Base-by-base conservation (phyloP, 768 basidiomycete species). In the Agrocybe praecox region DNA sequence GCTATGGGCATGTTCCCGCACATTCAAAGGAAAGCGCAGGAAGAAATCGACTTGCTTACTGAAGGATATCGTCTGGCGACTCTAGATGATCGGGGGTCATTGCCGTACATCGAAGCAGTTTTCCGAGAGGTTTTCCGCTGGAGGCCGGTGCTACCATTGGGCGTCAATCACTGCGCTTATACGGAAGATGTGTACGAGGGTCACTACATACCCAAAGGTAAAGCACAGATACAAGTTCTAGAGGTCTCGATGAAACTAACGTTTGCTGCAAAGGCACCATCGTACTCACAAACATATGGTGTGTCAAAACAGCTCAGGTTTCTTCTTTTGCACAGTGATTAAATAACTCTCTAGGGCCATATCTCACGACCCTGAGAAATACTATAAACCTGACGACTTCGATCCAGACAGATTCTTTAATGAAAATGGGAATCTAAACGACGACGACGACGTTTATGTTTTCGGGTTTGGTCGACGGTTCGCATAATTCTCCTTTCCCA, bases 1-100 rank as follows among this genome's bases (percentile, higher is more conserved):
- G 66, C 67, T 7, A 67, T 74, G 69, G 46, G 65, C 2, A 48
- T 60, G 12, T 56, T 68, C 57, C 73, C 73, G 0, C 65, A 73
- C 1, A 62, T 64, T 0, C 71, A 72, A 56, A 61, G 42, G 36
- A 70, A 68, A 45, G 73, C 69, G 2, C 74, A 72, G 52, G 56
- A 53, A 5, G 74, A 74, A 54, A 59, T 75, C 17, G 71, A 74
- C 52, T 29, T 53, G 0, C 60, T 73, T 14, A 52, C 71, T 18
- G 73, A 71, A 6, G 51, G 49, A 15, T 61, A 66, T n/a, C 61
- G 72, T 2, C 58, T 74, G n/a, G 64, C 67, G 1, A 61, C 56
- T 2, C 62, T 62, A 26, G 58, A 62, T 15, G 71, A 73, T 51
- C 53, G 57, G 11, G 32, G 46, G 1, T 52, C 60, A 19, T 53